Conservation (phyloP, 768 basidiomycete genomes). For the Pleurotus platypus region DNA sequence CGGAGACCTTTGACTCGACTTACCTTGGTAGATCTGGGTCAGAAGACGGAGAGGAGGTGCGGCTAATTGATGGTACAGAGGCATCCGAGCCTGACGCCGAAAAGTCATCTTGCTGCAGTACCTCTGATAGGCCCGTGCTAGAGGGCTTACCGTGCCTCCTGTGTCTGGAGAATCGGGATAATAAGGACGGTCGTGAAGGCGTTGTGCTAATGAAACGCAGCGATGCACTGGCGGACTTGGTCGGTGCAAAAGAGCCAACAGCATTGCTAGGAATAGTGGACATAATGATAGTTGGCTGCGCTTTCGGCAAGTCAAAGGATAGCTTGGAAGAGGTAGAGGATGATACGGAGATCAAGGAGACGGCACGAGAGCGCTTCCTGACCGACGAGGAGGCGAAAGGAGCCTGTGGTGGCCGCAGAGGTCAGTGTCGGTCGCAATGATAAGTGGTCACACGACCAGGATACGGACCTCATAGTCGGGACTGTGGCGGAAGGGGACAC, state of each 20-base stretch:
- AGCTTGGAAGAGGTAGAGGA: conserved; percentile 13
- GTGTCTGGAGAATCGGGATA: background rate
- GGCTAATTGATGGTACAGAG: conserved; percentile 35
- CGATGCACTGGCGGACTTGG: conserved; percentile 25
- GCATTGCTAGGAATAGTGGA: conserved; percentile 23
- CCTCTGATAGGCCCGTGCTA: background rate
- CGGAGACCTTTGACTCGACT: conserved; percentile 3
- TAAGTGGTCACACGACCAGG: conserved; percentile 4
- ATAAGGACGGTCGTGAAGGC: background rate
- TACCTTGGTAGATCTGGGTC: conserved; percentile 4
- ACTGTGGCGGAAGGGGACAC: background rate
- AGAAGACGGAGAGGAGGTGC: conserved; percentile 29
- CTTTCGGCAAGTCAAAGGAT: conserved; percentile 19
- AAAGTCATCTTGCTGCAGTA: no score
- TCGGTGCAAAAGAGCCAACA: conserved; percentile 38
- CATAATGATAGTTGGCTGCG: conserved; percentile 16
- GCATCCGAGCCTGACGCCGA: background rate
- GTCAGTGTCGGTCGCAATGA: background rate
- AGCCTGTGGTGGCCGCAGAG: conserved; percentile 45
- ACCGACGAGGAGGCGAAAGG: conserved; percentile 81
- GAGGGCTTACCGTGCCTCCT: conserved; percentile 5
- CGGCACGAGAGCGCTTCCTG: background rate
- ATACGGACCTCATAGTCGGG: conserved; percentile 3
- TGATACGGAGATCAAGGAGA: conserved; percentile 24
- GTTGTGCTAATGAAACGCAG: conserved; percentile 14